Evolutionary conservation across 306 rosid species (phyloP).

Genomic region (Cicer judaicum): DNA sequence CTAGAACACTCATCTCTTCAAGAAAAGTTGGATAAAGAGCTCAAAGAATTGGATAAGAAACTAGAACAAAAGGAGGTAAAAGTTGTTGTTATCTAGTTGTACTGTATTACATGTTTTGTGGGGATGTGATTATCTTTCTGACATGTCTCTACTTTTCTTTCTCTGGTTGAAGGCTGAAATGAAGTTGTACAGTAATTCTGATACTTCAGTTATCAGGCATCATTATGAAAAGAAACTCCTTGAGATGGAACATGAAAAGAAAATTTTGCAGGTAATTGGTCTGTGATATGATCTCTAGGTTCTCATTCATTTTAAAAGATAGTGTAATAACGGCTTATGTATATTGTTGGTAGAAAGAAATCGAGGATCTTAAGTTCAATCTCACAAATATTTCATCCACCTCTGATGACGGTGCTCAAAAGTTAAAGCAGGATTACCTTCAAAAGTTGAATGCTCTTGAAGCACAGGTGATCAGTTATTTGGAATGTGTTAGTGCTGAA

Average conservation of each 20-base stretch:
- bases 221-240: slow-evolving; percentile 80
- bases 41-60: slow-evolving; percentile 83
- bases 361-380: slow-evolving; percentile 70
- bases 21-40: slow-evolving; percentile 83
- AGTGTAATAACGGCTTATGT: slow-evolving; percentile 16
- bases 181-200: slow-evolving; percentile 67
- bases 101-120: slow-evolving; percentile 3
- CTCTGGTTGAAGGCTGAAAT: slow-evolving; percentile 81
- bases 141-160: slow-evolving; percentile 27
- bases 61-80: slow-evolving; percentile 96
- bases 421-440: slow-evolving; percentile 84
- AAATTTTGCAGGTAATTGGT: slow-evolving; percentile 73
- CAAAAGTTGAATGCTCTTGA: slow-evolving; percentile 89
- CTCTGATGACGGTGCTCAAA: slow-evolving; percentile 85
- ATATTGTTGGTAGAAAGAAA: slow-evolving; percentile 71
- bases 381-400: slow-evolving; percentile 73
- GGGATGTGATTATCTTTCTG: slow-evolving; percentile 31
- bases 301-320: slow-evolving; percentile 12
- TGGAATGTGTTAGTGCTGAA: slow-evolving; percentile 18
- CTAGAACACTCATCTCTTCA: slow-evolving; percentile 88
- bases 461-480: slow-evolving; percentile 66
- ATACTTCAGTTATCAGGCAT: slow-evolving; percentile 74
- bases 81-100: background rate
- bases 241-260: slow-evolving; percentile 87
- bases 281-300: slow-evolving; percentile 14